These are phyloP conservation scores for Penicillium argentinense DNA, from an alignment of 495 filamentous ascomycete species.

Conservation along the genomic window DNA sequence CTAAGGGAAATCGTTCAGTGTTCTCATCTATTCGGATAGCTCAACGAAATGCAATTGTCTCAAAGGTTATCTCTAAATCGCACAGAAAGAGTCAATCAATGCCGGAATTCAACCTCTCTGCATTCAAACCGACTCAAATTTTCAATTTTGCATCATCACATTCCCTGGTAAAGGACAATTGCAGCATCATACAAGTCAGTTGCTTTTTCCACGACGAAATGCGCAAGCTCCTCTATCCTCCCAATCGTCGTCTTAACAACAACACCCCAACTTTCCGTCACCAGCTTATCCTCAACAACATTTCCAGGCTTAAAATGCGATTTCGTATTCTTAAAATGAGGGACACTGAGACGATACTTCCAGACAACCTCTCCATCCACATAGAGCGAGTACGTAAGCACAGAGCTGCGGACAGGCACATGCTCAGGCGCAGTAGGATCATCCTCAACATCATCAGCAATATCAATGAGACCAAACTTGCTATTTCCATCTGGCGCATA, in stretches of 20 bases:
- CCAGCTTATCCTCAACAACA: conserved; percentile 29
- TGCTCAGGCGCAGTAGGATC: conserved; percentile 38
- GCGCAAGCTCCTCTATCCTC: conserved; percentile 17
- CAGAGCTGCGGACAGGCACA: conserved; percentile 35
- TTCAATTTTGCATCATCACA: too few relatives aligned
- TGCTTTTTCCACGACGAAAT: not conserved
- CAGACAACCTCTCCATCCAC: conserved; percentile 77
- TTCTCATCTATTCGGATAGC: too few relatives aligned
- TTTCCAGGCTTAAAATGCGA: conserved; percentile 24
- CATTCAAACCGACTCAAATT: too few relatives aligned
- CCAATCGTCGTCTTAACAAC: conserved; percentile 16
- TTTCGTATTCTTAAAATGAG: too few relatives aligned
- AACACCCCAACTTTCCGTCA: conserved; percentile 15
- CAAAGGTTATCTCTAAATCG: too few relatives aligned
- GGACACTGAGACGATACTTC: conserved; percentile 55
- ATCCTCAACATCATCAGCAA: conserved; percentile 59
- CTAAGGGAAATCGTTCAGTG: too few relatives aligned
- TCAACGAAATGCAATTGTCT: too few relatives aligned
- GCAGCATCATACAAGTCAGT: conserved; percentile 7
- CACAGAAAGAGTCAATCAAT: too few relatives aligned
- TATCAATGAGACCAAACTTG: conserved; percentile 89
- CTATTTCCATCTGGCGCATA: conserved; percentile 84
- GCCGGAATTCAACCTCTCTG: conserved; percentile 21
- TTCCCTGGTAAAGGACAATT: too few relatives aligned
- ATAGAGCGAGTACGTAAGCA: conserved; percentile 78